phyloP scores from a whole-genome alignment of 257 asterid genomes.

The Przewalskia tangutica region DNA sequence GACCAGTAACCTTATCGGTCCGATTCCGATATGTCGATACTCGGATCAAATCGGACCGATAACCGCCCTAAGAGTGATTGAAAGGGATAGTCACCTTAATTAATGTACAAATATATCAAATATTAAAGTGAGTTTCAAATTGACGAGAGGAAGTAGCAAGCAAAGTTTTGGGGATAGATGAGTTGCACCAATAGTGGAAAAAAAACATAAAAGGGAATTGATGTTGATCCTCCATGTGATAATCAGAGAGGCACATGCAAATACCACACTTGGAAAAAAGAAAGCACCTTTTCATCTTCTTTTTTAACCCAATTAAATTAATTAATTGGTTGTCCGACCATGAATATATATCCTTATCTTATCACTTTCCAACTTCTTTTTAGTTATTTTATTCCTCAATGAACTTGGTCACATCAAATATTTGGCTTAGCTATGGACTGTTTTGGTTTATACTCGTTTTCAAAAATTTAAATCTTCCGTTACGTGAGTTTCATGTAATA shows the following conservation, averaged over 20 bases:
- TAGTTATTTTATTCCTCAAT: slow-evolving; percentile 4
- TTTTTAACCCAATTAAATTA: background rate
- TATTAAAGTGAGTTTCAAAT: slow-evolving; percentile 5
- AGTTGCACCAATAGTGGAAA: slow-evolving; percentile 15
- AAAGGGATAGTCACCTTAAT: background rate
- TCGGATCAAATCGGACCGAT: too few species aligned
- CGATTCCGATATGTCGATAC: too few species aligned
- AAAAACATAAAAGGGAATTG: slow-evolving; percentile 23
- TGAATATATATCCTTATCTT: slow-evolving; percentile 15
- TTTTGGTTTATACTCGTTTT: background rate
- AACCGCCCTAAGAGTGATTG: too few species aligned
- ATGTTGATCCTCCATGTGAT: slow-evolving; percentile 27
- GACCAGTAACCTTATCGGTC: too few species aligned
- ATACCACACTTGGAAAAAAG: background rate
- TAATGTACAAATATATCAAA: background rate
- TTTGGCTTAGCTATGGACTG: background rate
- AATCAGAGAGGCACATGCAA: slow-evolving; percentile 43
- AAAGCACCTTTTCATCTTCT: background rate
- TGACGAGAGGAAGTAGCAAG: background rate
- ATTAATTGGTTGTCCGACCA: slow-evolving; percentile 21
- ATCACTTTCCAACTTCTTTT: slow-evolving; percentile 11
- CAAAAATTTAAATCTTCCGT: background rate
- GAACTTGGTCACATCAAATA: slow-evolving; percentile 26
- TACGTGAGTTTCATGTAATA: background rate
- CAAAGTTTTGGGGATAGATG: slow-evolving; percentile 15